Evolutionary conservation across 495 filamentous ascomycete genomes (phyloP), one percentile per base, ranked within the genome.

Genomic region (Penicillium alfredii): DNA sequence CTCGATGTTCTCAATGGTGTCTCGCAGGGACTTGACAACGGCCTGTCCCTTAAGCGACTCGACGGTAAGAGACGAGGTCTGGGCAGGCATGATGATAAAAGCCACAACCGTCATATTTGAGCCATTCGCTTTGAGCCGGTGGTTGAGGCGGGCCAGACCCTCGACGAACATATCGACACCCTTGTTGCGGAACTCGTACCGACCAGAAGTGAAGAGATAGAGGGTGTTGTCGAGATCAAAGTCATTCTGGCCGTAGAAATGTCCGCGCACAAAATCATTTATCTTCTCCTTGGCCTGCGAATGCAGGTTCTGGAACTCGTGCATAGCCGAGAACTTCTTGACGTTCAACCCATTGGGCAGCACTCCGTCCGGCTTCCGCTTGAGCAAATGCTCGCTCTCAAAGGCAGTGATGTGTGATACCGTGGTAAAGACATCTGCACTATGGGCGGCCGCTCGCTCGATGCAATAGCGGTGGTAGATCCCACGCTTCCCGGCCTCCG

Each of bases 101-200:
- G 92, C 89, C n/a, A 98, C 93, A 13, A 98, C 84, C 1, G 92
- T 98, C 51, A 77, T 94, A 63, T 89, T 92, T 43, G 88, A 95
- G 11, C 85, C 84, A 15, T 77, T 63, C 35, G 64, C 59, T 71
- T 97, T 98, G 38, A 98, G 75, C 21, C 82, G 77, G 67, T 96
- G 89, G 64, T 98, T 97, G 47, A 98, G 69, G 21, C 92, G 83
- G 13, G 92, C 92, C 27, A 98, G 69, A 0, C 87, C 90, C 58
- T 98, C 92, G 51, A 98, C 92, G 58, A 95, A 98, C 92, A 98
- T 97, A 63, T 98, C 92, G 11, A 94, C 88, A 46, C 92, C 92
- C 63, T 98, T 98, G 61, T 98, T 98, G 35, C 92, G 71, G 71
- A 88, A 98, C 60, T 98, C 92, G 54, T 98, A 98, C 30, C 92